Evolutionary conservation across 345 rosid genomes (phyloP).

Genomic region (Corymbia maculata): DNA sequence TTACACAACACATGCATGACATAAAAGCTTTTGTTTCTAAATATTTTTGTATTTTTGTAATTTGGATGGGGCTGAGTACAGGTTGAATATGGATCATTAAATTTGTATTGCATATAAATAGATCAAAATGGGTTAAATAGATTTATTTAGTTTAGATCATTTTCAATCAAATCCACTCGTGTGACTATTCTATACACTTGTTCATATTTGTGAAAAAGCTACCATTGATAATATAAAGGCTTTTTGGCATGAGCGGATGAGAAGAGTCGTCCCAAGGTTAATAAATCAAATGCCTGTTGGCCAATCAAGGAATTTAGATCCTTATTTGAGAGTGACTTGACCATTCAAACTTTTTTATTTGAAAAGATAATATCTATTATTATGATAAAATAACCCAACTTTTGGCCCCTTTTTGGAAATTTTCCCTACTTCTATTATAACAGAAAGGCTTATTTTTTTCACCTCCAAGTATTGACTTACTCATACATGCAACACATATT

Average conservation of each 20-base stretch:
- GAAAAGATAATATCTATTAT: no score
- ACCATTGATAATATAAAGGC: background rate
- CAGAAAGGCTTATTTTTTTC: background rate
- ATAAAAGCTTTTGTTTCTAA: no score
- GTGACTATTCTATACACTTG: rapidly evolving
- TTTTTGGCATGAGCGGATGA: rapidly evolving
- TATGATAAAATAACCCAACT: no score
- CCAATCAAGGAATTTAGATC: rapidly evolving
- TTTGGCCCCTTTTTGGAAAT: rapidly evolving
- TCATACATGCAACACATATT: background rate
- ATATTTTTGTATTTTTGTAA: no score
- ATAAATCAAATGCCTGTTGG: rapidly evolving
- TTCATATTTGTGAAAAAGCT: background rate
- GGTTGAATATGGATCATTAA: rapidly evolving
- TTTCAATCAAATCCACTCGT: background rate
- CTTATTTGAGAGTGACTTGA: no score
- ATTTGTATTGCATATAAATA: no score
- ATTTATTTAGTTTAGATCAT: no score
- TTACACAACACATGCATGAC: background rate
- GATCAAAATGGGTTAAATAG: no score
- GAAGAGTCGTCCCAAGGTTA: background rate
- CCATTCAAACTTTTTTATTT: rapidly evolving
- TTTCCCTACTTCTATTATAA: no score
- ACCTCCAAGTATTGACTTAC: background rate
- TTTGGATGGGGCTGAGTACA: background rate